phyloP scores from a whole-genome alignment of 2,329 filamentous ascomycete genomes.

The Fusarium sp. region DNA sequence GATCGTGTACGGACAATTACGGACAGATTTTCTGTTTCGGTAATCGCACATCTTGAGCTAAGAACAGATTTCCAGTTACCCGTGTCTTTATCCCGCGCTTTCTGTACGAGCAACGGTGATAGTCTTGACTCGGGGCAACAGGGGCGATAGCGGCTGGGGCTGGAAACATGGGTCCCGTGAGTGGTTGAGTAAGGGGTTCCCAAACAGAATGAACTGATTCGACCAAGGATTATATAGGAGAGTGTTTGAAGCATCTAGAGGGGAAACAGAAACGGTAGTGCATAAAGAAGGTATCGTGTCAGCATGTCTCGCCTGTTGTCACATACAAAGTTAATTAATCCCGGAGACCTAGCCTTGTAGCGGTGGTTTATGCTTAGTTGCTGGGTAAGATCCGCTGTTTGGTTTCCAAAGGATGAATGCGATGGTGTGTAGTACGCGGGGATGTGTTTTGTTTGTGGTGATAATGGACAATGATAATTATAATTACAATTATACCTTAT shows the following conservation, averaged over 20 bases:
- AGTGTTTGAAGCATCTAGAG: conserved; percentile 6
- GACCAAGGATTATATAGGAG: conserved; percentile 29
- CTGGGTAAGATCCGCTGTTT: conserved; percentile 11
- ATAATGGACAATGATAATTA: no score
- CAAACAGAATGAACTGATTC: conserved; percentile 40
- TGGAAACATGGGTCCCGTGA: conserved; percentile 26
- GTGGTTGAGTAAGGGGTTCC: conserved; percentile 12
- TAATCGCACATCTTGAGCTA: conserved; percentile 21
- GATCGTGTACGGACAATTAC: not conserved
- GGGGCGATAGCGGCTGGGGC: conserved; percentile 8
- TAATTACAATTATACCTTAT: not conserved
- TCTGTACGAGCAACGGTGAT: conserved; percentile 24
- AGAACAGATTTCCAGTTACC: not conserved
- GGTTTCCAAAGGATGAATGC: conserved; percentile 1
- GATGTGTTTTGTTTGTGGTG: conserved; percentile 1
- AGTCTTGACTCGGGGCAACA: conserved; percentile 8
- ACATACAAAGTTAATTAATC: conserved; percentile 5
- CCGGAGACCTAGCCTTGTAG: not conserved
- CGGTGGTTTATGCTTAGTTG: conserved; percentile 2
- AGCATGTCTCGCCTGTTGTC: not conserved
- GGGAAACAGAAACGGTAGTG: conserved; percentile 15
- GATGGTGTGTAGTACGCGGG: not conserved
- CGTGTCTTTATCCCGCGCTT: conserved; percentile 7
- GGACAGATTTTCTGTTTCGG: conserved; percentile 32
- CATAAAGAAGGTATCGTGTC: conserved; percentile 20